These are phyloP conservation scores for Crotalaria pallida DNA, from an alignment of 306 rosid genomes.

Conservation along the genomic window DNA sequence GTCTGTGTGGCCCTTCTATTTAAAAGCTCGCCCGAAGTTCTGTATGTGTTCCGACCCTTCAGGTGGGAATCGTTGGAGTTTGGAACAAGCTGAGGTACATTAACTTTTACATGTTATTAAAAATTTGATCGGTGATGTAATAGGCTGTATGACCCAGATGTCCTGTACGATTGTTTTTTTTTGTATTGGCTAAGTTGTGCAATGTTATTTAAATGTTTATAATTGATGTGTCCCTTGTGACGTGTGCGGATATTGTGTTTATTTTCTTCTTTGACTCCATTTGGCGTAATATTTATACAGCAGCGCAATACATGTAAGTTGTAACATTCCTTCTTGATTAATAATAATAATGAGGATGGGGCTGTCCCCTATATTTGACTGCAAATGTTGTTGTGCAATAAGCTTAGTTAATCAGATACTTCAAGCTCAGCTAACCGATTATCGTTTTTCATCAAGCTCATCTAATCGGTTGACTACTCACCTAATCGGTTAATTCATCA, in stretches of 20 bases:
- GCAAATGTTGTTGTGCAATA: too few species aligned
- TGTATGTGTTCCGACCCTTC: conserved; percentile 75
- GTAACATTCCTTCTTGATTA: background rate
- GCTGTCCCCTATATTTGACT: too few species aligned
- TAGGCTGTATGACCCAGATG: conserved; percentile 24
- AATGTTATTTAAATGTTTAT: conserved; percentile 17
- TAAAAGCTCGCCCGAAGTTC: conserved; percentile 84
- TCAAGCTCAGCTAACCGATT: too few species aligned
- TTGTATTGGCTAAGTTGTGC: conserved; percentile 14
- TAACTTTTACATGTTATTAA: conserved; percentile 14
- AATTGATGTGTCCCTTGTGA: conserved; percentile 14
- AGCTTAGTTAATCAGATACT: too few species aligned
- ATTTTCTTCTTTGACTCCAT: background rate
- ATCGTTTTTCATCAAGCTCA: too few species aligned
- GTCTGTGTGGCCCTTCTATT: conserved; percentile 91
- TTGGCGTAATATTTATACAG: background rate
- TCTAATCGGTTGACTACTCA: too few species aligned
- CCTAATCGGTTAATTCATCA: too few species aligned
- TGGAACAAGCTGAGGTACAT: conserved; percentile 53
- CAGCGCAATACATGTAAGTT: background rate
- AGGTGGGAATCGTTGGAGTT: conserved; percentile 73
- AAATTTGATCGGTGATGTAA: conserved; percentile 15
- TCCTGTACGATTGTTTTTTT: conserved; percentile 19
- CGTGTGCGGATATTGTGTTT: conserved; percentile 12
- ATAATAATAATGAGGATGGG: background rate